A percentile compares a stretch with the other conserved stretches of the same genome.
These are phyloP conservation scores for Yamadazyma scolyti DNA, from an alignment of 805 yeast species.

Conservation along the genomic window DNA sequence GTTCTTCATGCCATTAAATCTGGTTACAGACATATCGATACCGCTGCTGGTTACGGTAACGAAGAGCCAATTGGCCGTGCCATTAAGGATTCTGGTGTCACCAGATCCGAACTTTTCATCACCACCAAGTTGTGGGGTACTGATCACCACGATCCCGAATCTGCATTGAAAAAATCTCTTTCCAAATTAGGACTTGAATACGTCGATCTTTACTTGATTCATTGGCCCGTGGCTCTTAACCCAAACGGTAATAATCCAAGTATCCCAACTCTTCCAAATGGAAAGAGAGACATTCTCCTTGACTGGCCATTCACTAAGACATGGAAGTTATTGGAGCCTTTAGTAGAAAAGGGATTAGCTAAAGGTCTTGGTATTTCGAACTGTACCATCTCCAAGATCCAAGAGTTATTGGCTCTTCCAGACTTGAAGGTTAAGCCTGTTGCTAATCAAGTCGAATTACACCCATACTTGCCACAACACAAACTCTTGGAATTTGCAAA, in stretches of 20 bases:
- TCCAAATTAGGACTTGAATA: conserved; percentile 65
- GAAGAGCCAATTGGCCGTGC: conserved; percentile 62
- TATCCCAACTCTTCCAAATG: conserved; percentile 34
- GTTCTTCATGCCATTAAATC: conserved; percentile 54
- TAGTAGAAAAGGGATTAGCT: conserved; percentile 50
- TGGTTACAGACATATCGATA: conserved; percentile 76
- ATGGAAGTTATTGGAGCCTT: conserved; percentile 53
- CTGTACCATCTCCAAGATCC: conserved; percentile 44
- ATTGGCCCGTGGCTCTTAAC: conserved; percentile 65
- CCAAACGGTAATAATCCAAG: conserved; percentile 30
- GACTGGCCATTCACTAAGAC: conserved; percentile 49
- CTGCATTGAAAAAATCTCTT: conserved; percentile 58
- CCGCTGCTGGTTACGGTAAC: conserved; percentile 67
- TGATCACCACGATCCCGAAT: conserved; percentile 47
- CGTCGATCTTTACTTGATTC: conserved; percentile 74
- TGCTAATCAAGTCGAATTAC: conserved; percentile 71
- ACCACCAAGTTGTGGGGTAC: conserved; percentile 69
- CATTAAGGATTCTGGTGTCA: conserved; percentile 53
- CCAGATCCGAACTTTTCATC: conserved; percentile 61
- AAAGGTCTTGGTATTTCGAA: conserved; percentile 78
- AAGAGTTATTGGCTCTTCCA: conserved; percentile 46
- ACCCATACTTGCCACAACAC: conserved; percentile 32
- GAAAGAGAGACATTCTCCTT: conserved; percentile 28
- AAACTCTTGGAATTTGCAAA: conserved; percentile 58
- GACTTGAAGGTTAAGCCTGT: conserved; percentile 58